Evolutionary conservation across 306 rosid genomes (phyloP).

Genomic region (Medicago lupulina): DNA sequence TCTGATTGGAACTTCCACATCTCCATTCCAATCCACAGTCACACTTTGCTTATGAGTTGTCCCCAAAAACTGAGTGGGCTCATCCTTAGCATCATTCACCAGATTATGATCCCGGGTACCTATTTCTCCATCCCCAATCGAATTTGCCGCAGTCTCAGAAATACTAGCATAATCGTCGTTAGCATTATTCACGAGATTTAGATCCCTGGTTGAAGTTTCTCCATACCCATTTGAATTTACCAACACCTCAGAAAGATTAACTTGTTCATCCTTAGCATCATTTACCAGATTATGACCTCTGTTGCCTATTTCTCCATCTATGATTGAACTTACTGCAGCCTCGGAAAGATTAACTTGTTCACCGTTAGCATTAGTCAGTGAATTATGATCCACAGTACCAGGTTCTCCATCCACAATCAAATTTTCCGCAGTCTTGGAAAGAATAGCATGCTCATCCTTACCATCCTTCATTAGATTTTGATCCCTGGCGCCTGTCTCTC

Average conservation of each 20-base stretch:
- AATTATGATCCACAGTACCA: not conserved
- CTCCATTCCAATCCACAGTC: conserved; percentile 40
- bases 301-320: not conserved
- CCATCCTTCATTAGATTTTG: not conserved
- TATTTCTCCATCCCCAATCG: conserved; percentile 4
- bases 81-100: conserved; percentile 47
- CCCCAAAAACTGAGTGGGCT: conserved; percentile 41
- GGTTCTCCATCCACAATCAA: not conserved
- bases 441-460: not conserved
- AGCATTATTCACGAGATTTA: not conserved
- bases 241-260: not conserved
- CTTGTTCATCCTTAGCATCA: not conserved
- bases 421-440: not conserved
- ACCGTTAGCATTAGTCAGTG: not conserved
- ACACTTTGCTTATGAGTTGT: conserved; percentile 27
- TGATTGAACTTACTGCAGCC: not conserved
- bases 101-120: conserved; percentile 34
- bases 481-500: not conserved
- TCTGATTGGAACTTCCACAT: conserved; percentile 41
- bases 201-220: not conserved
- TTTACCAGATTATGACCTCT: not conserved
- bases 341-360: not conserved
- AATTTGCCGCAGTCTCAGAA: not conserved
- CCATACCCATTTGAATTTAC: not conserved
- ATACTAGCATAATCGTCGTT: not conserved